These are phyloP conservation scores for Nitzschia sp. DNA, from an alignment of 108 stramenopile species.

Conservation along the genomic window DNA sequence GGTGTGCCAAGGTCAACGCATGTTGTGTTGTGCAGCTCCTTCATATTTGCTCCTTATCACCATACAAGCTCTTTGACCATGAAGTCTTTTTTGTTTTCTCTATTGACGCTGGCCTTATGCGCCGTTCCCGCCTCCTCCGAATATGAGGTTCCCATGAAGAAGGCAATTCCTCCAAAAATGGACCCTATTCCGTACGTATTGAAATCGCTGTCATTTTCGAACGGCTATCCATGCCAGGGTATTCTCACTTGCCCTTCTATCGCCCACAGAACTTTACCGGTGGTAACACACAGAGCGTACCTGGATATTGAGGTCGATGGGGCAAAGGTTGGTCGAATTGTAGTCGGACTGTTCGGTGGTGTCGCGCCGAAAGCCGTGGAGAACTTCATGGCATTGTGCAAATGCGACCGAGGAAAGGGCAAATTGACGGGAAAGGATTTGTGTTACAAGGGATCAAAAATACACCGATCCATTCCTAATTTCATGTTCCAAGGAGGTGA, in stretches of 20 bases:
- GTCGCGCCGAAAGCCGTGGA: slow-evolving; percentile 89
- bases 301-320: slow-evolving; percentile 63
- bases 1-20: too few species aligned
- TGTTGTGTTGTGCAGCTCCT: too few species aligned
- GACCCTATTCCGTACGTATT: slow-evolving; percentile 68
- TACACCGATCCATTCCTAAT: slow-evolving; percentile 87
- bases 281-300: slow-evolving; percentile 75
- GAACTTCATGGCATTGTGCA: slow-evolving; percentile 88
- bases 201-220: neutral
- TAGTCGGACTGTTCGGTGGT: slow-evolving; percentile 91
- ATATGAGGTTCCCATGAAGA: slow-evolving; percentile 62
- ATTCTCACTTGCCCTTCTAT: neutral
- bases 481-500: slow-evolving; percentile 93
- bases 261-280: slow-evolving; percentile 60
- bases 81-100: neutral
- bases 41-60: too few species aligned
- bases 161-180: slow-evolving; percentile 74
- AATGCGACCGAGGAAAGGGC: slow-evolving; percentile 77
- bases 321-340: slow-evolving; percentile 54
- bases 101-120: slow-evolving; percentile 1
- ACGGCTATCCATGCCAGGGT: neutral
- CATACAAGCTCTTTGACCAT: too few species aligned
- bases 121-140: slow-evolving; percentile 6
- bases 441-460: slow-evolving; percentile 71
- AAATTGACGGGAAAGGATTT: slow-evolving; percentile 71